Evolutionary conservation across 2,329 filamentous ascomycete species (phyloP), one percentile per base, ranked within the genome.

Genomic region (Escovopsis weberi): DNA sequence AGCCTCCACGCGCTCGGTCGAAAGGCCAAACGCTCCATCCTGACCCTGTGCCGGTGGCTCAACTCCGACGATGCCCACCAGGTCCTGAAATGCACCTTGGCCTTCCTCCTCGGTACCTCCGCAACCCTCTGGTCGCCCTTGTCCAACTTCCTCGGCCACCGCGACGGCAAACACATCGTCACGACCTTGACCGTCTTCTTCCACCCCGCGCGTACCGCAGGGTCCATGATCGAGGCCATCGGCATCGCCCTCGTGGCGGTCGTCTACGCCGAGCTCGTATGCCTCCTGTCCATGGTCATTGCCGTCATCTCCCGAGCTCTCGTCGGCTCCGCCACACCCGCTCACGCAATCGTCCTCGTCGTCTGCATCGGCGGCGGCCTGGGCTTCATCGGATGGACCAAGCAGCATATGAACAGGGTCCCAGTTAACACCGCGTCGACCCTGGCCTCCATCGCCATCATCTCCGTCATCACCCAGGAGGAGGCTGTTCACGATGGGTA

Each of bases 121-220:
- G 86, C 81, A 33, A 95, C 88, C 0, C 91, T 94, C 53, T 79
- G 85, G 48, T 75, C 80, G 2, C 72, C 74, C 3, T 69, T 94
- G 43, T 80, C 86, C 12, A 65, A 70, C 7, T 75, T 87, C 44
- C 68, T 95, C 12, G 89, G 89, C 10, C 72, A 80, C 48, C 82
- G 87, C 55, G 88, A 94, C 62, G 86, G 86, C 40, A 95, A 95
- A 57, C 89, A 95, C 61, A 80, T 94, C 55, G 86, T 94, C 41
- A 87, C 87, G 30, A 95, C 89, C 2, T 78, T 95, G 45, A 93
- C 86, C 1, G 88, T 95, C 10, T 96, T 94, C 56, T 96, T 95
- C 55, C 87, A 95, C 59, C 87, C 89, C 4, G 85, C 86, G 6
- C 73, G 89, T 45, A 85, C 85, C 15, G 75, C 80, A 26, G 89